Evolutionary conservation across 257 asterid species (phyloP).

Genomic region (Przewalskia tangutica): DNA sequence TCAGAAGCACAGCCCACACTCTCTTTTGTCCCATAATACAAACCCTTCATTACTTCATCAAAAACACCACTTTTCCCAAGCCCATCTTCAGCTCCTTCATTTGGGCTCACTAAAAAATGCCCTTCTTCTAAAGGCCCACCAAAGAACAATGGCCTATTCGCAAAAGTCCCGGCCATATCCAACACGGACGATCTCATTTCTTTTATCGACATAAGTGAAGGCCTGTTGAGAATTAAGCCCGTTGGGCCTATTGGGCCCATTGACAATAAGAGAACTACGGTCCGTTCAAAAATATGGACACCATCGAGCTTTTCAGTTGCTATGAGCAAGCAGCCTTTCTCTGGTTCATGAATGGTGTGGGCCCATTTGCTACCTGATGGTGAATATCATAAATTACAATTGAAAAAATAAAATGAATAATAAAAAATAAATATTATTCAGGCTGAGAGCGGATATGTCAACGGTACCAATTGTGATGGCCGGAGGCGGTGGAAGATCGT

Average conservation of each 20-base stretch:
- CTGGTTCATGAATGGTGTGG: constrained; percentile 71
- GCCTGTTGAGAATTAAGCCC: constrained; percentile 75
- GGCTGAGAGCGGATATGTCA: too few species aligned
- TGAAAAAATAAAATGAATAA: too few species aligned
- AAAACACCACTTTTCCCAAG: constrained; percentile 54
- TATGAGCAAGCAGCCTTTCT: constrained; percentile 62
- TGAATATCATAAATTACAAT: too few species aligned
- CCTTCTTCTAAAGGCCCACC: constrained; percentile 91
- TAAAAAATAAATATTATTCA: too few species aligned
- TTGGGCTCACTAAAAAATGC: constrained; percentile 45
- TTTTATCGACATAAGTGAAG: constrained; percentile 86
- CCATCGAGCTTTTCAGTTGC: constrained; percentile 86
- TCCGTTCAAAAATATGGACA: constrained; percentile 73
- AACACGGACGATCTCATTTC: constrained; percentile 51
- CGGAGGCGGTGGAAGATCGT: constrained; percentile 10
- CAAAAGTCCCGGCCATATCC: constrained; percentile 44
- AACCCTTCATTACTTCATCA: constrained; percentile 71
- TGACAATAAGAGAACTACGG: constrained; percentile 61
- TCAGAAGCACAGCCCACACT: constrained; percentile 76
- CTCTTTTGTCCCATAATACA: constrained; percentile 68
- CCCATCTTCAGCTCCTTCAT: constrained; percentile 14
- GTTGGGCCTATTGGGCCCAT: constrained; percentile 36
- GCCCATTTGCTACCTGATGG: constrained; percentile 51
- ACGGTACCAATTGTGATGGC: constrained; percentile 20
- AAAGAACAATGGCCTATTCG: constrained; percentile 60